A percentile compares a stretch with the other conserved stretches of the same genome.
Conservation (phyloP, 768 basidiomycete species). For the Termitomyces bulborhizus region DNA sequence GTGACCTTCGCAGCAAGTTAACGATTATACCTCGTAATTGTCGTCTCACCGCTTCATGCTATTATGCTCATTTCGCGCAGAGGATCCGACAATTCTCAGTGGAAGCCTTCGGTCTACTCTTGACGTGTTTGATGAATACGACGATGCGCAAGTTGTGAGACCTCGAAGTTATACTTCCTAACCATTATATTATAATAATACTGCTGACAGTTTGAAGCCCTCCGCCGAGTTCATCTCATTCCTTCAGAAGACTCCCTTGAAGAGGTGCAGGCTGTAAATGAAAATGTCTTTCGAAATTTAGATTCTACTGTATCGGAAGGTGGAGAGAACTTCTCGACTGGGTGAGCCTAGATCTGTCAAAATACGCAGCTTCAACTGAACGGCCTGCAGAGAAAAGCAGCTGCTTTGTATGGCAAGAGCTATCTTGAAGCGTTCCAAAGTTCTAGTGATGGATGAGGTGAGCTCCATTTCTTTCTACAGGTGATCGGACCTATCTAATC, state of each 20-base stretch:
- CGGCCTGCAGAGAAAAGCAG: constrained; percentile 58
- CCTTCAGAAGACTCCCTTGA: constrained; percentile 45
- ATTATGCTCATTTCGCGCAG: constrained; percentile 26
- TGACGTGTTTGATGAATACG: constrained; percentile 83
- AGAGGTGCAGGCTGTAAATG: constrained; percentile 51
- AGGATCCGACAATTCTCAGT: constrained; percentile 87
- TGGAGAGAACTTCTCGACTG: constrained; percentile 86
- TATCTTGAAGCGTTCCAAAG: constrained; percentile 65
- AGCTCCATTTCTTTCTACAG: not conserved
- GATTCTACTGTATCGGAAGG: constrained; percentile 76
- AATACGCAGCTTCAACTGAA: not conserved
- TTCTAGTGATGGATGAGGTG: constrained; percentile 81
- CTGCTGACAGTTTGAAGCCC: constrained; percentile 61
- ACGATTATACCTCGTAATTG: constrained; percentile 62
- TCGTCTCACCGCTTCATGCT: not conserved
- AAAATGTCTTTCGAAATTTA: constrained; percentile 70
- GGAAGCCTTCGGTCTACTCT: constrained; percentile 76
- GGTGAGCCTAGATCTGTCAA: constrained; percentile 32
- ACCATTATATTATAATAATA: not conserved
- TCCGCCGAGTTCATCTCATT: constrained; percentile 80
- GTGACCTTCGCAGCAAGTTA: constrained; percentile 70
- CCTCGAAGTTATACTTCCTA: not conserved
- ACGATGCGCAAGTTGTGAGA: constrained; percentile 75
- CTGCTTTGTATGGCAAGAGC: constrained; percentile 83
- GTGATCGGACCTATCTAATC: constrained; percentile 3